phyloP scores from a whole-genome alignment of 805 yeast species.

The Komagataella pseudopastoris region DNA sequence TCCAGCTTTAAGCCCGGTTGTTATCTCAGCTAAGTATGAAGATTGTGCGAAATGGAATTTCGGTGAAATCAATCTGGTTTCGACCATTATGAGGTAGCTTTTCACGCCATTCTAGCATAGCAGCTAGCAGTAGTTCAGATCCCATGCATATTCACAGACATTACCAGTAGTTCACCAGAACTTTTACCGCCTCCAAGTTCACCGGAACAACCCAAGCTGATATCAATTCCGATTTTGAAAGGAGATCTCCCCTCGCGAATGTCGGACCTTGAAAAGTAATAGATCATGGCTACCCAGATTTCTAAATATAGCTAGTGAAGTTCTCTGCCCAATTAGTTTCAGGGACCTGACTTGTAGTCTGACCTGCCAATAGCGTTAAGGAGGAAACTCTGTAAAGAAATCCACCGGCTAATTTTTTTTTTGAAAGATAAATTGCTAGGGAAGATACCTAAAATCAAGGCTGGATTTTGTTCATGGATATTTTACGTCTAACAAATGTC shows the following conservation, averaged over 20 bases:
- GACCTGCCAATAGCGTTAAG: neutral
- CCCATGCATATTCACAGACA: no score
- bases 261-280: neutral
- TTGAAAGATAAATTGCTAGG: neutral
- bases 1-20: no score
- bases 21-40: no score
- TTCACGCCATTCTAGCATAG: no score
- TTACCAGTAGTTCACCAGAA: no score
- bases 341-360: neutral
- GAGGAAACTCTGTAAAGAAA: neutral
- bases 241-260: neutral
- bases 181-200: no score
- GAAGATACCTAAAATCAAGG: neutral
- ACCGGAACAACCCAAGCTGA: no score
- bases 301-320: neutral
- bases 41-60: no score
- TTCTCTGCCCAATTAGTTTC: neutral
- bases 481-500: neutral
- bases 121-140: no score
- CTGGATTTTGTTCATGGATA: neutral
- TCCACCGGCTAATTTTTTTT: neutral
- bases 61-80: no score
- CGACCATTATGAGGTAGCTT: no score
- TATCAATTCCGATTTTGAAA: no score
- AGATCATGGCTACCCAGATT: neutral